Evolutionary conservation across 2,329 filamentous ascomycete genomes (phyloP), one percentile per base, ranked within the genome.

Genomic region (Pseudogymnoascus sp.): DNA sequence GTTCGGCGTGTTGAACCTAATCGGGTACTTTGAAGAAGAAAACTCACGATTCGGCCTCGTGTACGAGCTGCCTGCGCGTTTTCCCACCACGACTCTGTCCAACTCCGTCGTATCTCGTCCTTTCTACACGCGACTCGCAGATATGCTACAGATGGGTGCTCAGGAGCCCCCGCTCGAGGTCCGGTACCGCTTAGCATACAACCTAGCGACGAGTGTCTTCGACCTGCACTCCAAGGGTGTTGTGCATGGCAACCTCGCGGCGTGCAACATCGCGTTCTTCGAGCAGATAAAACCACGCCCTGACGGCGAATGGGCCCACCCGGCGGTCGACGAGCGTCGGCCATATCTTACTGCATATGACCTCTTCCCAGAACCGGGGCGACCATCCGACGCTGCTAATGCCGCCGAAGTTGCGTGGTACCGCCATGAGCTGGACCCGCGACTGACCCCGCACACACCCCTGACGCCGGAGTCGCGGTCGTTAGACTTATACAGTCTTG

Each of bases 11-110:
- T 83, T 86, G 14, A 80, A 82, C 21, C 76, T 88, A 49, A 74
- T 88, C 11, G 86, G 84, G 2, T 93, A 91, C 70, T 91, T 91
- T 68, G 89, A 93, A 71, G 89, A 93, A 68, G 80, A 88, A 61
- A 79, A 84, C 61, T 86, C 89, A 0, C 82, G 90, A 8, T 83
- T 91, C 61, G 90, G 89, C 4, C 78, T 93, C 9, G 82, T 93
- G 9, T 93, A 91, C 69, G 86, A 89, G 59, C 83, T 93, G 31
- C 89, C 89, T 1, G 80, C 83, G 1, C 79, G 81, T 7, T 88
- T 90, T 74, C 73, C 80, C 8, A 81, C 80, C 0, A 78, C 81
- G 60, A 80, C 78, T 31, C 77, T 81, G 0, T 70, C 78, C 0
- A 81, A 82, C 67, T 59, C 58, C 7, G 82, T 77, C 61, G 71